These are phyloP conservation scores for Mycena belliarum DNA, from an alignment of 768 basidiomycete species.

Conservation along the genomic window DNA sequence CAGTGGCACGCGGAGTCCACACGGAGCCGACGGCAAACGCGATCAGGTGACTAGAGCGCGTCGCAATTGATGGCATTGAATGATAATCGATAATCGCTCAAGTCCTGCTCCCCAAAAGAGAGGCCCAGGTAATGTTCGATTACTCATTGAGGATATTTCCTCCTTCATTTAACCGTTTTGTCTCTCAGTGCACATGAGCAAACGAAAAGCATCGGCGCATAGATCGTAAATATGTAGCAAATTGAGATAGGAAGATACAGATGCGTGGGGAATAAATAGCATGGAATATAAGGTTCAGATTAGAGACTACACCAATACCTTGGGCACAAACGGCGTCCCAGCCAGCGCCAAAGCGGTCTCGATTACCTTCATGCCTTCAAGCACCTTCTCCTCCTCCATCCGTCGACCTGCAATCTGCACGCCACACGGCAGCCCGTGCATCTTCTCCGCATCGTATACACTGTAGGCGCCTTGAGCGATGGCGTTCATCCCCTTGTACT, in stretches of 20 bases:
- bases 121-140: no score
- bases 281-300: background rate
- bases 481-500: slow-evolving; percentile 34
- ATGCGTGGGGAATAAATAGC: background rate
- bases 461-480: slow-evolving; percentile 42
- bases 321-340: slow-evolving; percentile 13
- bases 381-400: slow-evolving; percentile 72
- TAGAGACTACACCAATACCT: background rate
- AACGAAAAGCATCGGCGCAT: no score
- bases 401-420: slow-evolving; percentile 64
- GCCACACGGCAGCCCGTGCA: slow-evolving; percentile 70
- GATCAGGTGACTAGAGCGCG: background rate
- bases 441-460: slow-evolving; percentile 59
- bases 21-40: background rate
- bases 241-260: background rate
- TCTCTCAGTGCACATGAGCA: no score
- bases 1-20: no score
- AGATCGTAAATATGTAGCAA: no score
- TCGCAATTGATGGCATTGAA: no score
- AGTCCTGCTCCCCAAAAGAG: no score
- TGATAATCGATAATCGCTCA: no score
- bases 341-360: slow-evolving; percentile 24
- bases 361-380: slow-evolving; percentile 67
- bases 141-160: no score
- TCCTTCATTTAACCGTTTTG: no score